phyloP scores from a whole-genome alignment of 352 stramenopile species.

The Phytophthora megakarya region DNA sequence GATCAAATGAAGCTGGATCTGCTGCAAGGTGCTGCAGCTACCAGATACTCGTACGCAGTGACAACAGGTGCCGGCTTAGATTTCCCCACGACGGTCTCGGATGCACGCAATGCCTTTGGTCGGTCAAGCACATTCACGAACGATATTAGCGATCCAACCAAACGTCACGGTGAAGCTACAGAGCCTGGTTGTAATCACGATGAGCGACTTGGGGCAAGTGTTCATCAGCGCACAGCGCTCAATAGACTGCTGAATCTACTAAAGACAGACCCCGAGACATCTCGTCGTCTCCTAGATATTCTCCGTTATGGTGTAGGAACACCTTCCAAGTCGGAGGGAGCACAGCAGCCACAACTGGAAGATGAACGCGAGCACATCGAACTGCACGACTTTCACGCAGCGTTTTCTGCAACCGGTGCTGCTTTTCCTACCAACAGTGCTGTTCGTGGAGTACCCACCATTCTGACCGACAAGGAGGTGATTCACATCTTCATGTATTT shows the following conservation, averaged over 20 bases:
- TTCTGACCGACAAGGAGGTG: slow-evolving; percentile 53
- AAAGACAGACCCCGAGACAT: slow-evolving; percentile 19
- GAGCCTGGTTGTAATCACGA: slow-evolving; percentile 58
- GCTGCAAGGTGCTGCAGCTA: slow-evolving; percentile 49
- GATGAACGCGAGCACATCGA: slow-evolving; percentile 45
- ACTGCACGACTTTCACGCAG: slow-evolving; percentile 50
- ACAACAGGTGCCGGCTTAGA: slow-evolving; percentile 59
- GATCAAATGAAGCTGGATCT: slow-evolving; percentile 70
- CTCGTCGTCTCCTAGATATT: slow-evolving; percentile 34
- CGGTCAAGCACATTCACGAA: slow-evolving; percentile 78
- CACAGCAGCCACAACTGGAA: slow-evolving; percentile 23
- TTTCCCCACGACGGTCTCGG: slow-evolving; percentile 56
- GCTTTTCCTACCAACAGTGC: slow-evolving; percentile 8
- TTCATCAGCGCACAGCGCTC: slow-evolving; percentile 68
- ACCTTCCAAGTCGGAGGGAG: not conserved
- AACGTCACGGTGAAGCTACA: slow-evolving; percentile 70
- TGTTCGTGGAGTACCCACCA: slow-evolving; percentile 12
- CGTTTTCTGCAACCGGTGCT: slow-evolving; percentile 21
- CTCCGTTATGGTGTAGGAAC: slow-evolving; percentile 16
- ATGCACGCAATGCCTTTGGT: slow-evolving; percentile 63
- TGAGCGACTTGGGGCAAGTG: slow-evolving; percentile 54
- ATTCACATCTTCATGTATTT: slow-evolving; percentile 87
- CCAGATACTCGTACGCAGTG: slow-evolving; percentile 73
- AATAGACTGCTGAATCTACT: slow-evolving; percentile 42
- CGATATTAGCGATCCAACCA: slow-evolving; percentile 64